These are phyloP conservation scores for Chlorophyllum brunneum DNA, from an alignment of 768 basidiomycete species.

Conservation along the genomic window DNA sequence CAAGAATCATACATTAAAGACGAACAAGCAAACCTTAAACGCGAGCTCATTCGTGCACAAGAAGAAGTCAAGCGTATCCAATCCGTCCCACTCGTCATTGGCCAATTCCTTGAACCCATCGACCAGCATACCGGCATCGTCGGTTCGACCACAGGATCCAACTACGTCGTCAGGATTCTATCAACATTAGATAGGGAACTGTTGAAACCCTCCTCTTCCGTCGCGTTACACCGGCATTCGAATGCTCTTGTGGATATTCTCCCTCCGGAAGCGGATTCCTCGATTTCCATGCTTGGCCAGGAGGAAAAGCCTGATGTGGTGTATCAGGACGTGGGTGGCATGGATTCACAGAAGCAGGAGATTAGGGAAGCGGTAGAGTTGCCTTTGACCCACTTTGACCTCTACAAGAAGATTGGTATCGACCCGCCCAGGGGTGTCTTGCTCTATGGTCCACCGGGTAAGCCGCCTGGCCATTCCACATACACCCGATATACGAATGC, in stretches of 20 bases:
- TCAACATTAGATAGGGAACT: conserved; percentile 96
- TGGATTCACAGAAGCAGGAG: conserved; percentile 98
- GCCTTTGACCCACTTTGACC: conserved; percentile 92
- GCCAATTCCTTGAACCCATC: conserved; percentile 98
- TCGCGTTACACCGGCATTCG: conserved; percentile 98
- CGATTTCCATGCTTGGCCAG: conserved; percentile 89
- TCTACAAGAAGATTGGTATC: conserved; percentile 99
- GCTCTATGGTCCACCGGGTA: conserved; percentile 95
- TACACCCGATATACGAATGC: background rate
- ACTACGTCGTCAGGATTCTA: conserved; percentile 96
- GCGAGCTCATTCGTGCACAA: conserved; percentile 96
- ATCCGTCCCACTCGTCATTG: conserved; percentile 97
- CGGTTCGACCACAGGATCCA: conserved; percentile 95
- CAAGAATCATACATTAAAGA: conserved; percentile 98
- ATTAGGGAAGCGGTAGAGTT: conserved; percentile 98
- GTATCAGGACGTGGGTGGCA: conserved; percentile 93
- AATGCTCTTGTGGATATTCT: conserved; percentile 98
- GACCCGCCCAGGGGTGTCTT: conserved; percentile 97
- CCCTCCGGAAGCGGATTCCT: conserved; percentile 97
- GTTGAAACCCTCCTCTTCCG: conserved; percentile 94
- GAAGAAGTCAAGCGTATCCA: conserved; percentile 99
- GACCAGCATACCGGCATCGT: conserved; percentile 97
- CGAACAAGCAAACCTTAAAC: conserved; percentile 95
- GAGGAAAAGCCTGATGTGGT: conserved; percentile 94
- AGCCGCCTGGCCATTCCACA: conserved; percentile 15